These are phyloP conservation scores for Candida xiaguanensis DNA, from an alignment of 805 yeast genomes.

Conservation along the genomic window DNA sequence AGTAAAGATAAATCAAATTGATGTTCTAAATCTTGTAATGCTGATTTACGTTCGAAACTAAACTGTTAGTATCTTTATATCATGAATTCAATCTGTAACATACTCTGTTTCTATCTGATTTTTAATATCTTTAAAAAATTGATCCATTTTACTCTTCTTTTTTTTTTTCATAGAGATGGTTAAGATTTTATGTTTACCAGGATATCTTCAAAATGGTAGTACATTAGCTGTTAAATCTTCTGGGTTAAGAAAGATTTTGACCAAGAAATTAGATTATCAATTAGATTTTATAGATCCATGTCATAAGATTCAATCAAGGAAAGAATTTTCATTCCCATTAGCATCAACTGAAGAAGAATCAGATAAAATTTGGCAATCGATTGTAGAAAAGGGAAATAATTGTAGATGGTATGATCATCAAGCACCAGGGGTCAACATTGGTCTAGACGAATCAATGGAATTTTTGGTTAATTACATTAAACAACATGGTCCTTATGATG, in stretches of 20 bases:
- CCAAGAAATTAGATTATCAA: constrained; percentile 22
- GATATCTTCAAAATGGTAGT: constrained; percentile 35
- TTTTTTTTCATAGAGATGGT: neutral
- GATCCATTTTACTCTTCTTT: constrained; percentile 5
- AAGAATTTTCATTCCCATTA: constrained; percentile 27
- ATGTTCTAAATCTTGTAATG: constrained; percentile 10
- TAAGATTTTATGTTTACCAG: constrained; percentile 26
- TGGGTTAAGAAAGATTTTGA: constrained; percentile 26
- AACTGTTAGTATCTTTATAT: neutral
- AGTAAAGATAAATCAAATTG: constrained; percentile 8
- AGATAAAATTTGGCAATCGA: constrained; percentile 25
- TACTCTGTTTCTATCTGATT: constrained; percentile 12
- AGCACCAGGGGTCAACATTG: constrained; percentile 18
- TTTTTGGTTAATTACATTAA: constrained; percentile 25
- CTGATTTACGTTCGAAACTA: constrained; percentile 6
- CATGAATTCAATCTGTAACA: neutral
- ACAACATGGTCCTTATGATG: constrained; percentile 39
- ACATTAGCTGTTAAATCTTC: constrained; percentile 31
- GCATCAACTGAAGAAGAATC: constrained; percentile 24
- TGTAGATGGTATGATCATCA: constrained; percentile 37
- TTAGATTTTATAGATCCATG: constrained; percentile 36
- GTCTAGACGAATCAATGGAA: constrained; percentile 25
- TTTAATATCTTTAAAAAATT: constrained; percentile 9
- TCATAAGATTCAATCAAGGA: constrained; percentile 17
- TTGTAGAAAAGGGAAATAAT: constrained; percentile 25